Conservation (phyloP, 208 protist genomes). For the Crithidia acanthocephali region DNA sequence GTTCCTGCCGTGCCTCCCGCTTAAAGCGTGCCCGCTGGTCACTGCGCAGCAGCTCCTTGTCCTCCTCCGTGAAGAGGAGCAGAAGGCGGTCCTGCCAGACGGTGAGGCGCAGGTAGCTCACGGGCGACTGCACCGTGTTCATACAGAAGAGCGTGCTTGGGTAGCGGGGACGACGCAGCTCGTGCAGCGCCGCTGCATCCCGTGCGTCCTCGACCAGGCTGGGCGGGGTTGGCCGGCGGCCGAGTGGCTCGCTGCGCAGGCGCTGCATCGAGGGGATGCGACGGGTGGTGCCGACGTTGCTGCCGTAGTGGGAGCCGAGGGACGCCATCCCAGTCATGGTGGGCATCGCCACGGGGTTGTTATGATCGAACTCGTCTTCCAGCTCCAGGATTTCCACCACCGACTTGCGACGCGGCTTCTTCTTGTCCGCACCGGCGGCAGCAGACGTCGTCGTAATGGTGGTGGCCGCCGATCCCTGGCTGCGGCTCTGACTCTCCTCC, state of each 20-base stretch:
- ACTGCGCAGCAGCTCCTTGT: conserved; percentile 40
- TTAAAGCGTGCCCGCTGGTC: conserved; percentile 41
- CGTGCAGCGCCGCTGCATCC: conserved; percentile 3
- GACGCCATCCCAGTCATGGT: neutral
- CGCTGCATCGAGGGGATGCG: neutral
- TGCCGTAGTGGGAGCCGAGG: neutral
- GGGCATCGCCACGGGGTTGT: conserved; percentile 8
- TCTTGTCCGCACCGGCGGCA: neutral
- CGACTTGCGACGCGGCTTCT: conserved; percentile 7
- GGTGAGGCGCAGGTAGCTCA: conserved; percentile 46
- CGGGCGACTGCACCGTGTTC: conserved; percentile 45
- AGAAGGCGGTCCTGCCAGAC: conserved; percentile 57
- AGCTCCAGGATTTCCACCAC: conserved; percentile 22
- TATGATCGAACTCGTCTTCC: conserved; percentile 20
- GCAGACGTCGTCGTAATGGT: neutral
- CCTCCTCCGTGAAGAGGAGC: conserved; percentile 35
- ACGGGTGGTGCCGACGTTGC: neutral
- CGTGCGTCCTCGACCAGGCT: neutral
- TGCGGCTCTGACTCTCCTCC: conserved; percentile 7
- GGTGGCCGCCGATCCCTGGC: neutral
- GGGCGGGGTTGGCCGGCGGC: neutral
- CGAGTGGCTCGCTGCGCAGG: neutral
- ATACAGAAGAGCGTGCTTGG: conserved; percentile 35
- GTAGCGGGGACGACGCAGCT: conserved; percentile 22
- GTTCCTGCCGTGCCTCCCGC: conserved; percentile 39